Base-by-base conservation (phyloP, 2,329 filamentous ascomycete genomes). In the Corinectria fuckeliana region DNA sequence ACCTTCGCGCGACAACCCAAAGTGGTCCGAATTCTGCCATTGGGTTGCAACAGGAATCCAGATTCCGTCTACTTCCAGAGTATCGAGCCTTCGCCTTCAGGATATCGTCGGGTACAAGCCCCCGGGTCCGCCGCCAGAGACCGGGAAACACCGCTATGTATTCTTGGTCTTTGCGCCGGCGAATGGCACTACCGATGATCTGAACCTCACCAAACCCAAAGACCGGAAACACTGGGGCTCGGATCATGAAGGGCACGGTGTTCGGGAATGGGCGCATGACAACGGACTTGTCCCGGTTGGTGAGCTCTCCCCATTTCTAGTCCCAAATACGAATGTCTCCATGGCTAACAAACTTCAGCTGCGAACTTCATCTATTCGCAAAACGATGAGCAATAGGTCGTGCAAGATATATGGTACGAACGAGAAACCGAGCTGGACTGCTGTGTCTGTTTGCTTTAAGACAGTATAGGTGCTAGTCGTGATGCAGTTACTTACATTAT, bases 11-110 rank as follows among this genome's bases (percentile, higher is more conserved):
- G 56, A 62, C 6, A 41, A 67, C 6, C 66, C 64, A 1, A 62
- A 67, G 47, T 69, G 64, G 66, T 65, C 66, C 3, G 58, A 69
- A 16, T 64, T 69, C 32, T 69, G 66, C 20, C 66, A 69, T 8
- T 69, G 64, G 64, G 66, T 69, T 5, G 65, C 65, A 1, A 14
- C 47, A 0, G 59, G 64, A 2, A 42, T 41, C 2, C 28, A 45
- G 0, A 7, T 44, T 4, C 16, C 41, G 3, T 56, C 48, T 8
- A 25, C 50, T 5, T 47, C 51, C 10, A 13, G 28, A 13, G 20
- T 16, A 0, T 52, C 49, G 1, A 49, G 45, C 1, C 44, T 55
- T 1, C 16, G 50, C 0, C 28, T 68, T 0, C 38, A 61, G 7
- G 56, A 66, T 2, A n/a, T 69, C 1, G 20, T 69, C 9, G 36